phyloP scores from a whole-genome alignment of 345 rosid species.

The Euphorbia pulcherrima region DNA sequence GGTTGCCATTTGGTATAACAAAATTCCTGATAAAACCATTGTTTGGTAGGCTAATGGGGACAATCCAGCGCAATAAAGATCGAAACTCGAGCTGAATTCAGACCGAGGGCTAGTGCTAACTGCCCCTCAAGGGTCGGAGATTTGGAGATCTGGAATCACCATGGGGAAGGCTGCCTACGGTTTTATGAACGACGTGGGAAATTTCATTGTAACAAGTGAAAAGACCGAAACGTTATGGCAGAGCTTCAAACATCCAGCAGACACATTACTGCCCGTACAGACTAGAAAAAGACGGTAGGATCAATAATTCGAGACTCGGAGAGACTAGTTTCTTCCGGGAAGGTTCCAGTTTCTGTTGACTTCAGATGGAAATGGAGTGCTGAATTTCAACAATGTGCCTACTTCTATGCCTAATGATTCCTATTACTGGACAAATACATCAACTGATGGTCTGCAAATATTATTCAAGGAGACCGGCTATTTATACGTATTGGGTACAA shows the following conservation, averaged over 20 bases:
- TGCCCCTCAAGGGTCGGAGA: conserved; percentile 13
- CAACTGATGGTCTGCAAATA: conserved; percentile 24
- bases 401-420: conserved; percentile 16
- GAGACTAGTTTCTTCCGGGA: neutral
- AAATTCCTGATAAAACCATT: conserved; percentile 27
- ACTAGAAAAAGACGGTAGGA: conserved; percentile 2
- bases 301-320: conserved; percentile 24
- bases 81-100: conserved; percentile 24
- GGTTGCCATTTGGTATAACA: conserved; percentile 34
- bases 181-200: conserved; percentile 25
- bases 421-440: conserved; percentile 22
- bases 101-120: conserved; percentile 19
- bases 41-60: conserved; percentile 33
- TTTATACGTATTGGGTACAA: conserved; percentile 23
- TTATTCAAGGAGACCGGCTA: conserved; percentile 27
- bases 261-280: conserved; percentile 37
- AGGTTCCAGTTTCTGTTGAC: neutral
- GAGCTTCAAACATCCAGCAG: conserved; percentile 18
- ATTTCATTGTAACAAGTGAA: conserved; percentile 20
- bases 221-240: conserved; percentile 22
- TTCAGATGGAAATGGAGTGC: conserved; percentile 19
- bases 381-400: conserved; percentile 24
- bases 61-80: conserved; percentile 20
- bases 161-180: conserved; percentile 19
- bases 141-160: neutral